These are phyloP conservation scores for Suhomyces kunorum DNA, from an alignment of 1,139 yeast genomes.

Conservation along the genomic window DNA sequence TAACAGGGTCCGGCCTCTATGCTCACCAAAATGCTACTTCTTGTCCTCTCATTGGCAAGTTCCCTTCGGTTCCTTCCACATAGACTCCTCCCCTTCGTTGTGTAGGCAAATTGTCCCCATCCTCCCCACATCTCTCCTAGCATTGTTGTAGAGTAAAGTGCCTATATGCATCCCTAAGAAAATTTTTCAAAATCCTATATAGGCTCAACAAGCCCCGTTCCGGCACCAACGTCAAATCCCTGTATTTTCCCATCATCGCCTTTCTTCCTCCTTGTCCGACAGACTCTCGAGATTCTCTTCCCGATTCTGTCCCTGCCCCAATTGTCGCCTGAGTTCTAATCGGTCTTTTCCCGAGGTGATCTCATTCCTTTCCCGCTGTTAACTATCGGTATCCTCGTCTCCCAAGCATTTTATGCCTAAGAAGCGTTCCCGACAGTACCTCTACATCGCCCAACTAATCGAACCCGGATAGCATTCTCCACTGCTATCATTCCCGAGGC, in stretches of 20 bases:
- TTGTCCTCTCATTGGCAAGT: too few relatives aligned
- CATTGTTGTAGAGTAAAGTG: too few relatives aligned
- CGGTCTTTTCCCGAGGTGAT: slow-evolving; percentile 3
- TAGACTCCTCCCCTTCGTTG: too few relatives aligned
- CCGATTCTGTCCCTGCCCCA: background rate
- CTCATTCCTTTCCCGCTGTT: background rate
- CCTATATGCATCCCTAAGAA: slow-evolving; percentile 6
- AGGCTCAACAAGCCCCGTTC: background rate
- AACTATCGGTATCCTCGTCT: slow-evolving; percentile 1
- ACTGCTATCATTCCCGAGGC: slow-evolving; percentile 8
- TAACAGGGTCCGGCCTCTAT: too few relatives aligned
- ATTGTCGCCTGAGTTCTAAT: slow-evolving; percentile 1
- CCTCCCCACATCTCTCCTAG: too few relatives aligned
- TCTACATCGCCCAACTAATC: slow-evolving; percentile 30
- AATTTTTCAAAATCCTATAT: slow-evolving; percentile 4
- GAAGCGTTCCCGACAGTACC: slow-evolving; percentile 46
- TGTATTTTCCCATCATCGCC: background rate
- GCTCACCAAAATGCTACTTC: too few relatives aligned
- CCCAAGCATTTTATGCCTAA: slow-evolving; percentile 41
- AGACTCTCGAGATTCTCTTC: background rate
- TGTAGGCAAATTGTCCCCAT: too few relatives aligned
- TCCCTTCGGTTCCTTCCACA: too few relatives aligned
- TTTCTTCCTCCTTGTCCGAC: background rate
- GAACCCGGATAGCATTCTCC: slow-evolving; percentile 47
- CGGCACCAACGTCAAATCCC: background rate